Evolutionary conservation across 2,329 filamentous ascomycete species (phyloP).

Genomic region (Exophiala bonariae): DNA sequence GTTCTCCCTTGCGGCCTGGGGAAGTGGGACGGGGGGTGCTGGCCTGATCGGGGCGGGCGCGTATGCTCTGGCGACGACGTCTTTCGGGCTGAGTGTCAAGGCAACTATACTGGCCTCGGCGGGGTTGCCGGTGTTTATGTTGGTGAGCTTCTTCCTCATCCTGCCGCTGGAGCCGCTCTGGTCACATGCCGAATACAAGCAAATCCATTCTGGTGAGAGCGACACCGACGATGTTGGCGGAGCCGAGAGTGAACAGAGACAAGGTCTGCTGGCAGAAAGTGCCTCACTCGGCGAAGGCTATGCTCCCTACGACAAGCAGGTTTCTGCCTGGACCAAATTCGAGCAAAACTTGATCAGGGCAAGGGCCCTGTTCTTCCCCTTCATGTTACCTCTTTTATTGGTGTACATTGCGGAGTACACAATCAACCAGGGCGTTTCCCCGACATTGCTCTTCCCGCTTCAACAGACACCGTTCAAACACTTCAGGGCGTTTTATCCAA

Average conservation of each 20-base stretch:
- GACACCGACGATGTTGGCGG: constrained; percentile 39
- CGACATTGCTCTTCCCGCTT: constrained; percentile 85
- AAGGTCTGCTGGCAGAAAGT: constrained; percentile 32
- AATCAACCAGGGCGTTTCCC: constrained; percentile 92
- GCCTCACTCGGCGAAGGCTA: constrained; percentile 15
- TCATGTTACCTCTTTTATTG: constrained; percentile 86
- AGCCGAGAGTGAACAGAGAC: constrained; percentile 28
- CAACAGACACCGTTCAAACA: constrained; percentile 72
- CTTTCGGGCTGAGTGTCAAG: constrained; percentile 71
- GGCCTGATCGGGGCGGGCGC: constrained; percentile 83
- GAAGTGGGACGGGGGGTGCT: constrained; percentile 85
- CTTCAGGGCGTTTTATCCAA: constrained; percentile 87
- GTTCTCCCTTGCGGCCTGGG: constrained; percentile 86
- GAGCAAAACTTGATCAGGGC: constrained; percentile 63
- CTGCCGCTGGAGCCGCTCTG: constrained; percentile 68
- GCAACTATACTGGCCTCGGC: constrained; percentile 75
- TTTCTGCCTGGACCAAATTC: constrained; percentile 39
- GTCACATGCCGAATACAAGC: constrained; percentile 37
- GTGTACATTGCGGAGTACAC: constrained; percentile 97
- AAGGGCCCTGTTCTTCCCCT: constrained; percentile 68
- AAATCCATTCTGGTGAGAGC: constrained; percentile 43
- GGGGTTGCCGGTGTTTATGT: constrained; percentile 75
- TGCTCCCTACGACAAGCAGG: constrained; percentile 2
- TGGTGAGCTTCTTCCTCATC: constrained; percentile 80
- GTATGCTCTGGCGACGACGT: constrained; percentile 83